Evolutionary conservation across 495 filamentous ascomycete species (phyloP).

Genomic region (Tuber microsphaerosporum): DNA sequence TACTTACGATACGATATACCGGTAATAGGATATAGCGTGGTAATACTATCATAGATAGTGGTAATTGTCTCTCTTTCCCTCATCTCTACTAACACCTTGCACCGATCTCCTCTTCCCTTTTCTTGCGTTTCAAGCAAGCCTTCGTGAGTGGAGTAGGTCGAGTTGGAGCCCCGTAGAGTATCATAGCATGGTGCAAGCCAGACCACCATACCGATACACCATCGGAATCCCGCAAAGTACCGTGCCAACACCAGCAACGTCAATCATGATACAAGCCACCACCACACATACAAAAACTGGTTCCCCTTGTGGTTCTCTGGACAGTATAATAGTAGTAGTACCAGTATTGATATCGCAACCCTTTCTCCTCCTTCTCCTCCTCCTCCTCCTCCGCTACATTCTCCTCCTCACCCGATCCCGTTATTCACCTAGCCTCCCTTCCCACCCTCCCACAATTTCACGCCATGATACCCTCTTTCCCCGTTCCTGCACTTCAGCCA

Average conservation of each 20-base stretch:
- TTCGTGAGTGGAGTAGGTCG: background rate
- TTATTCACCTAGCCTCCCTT: background rate
- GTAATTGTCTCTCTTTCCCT: background rate
- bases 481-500: background rate
- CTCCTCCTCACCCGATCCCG: background rate
- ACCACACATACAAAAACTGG: background rate
- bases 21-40: background rate
- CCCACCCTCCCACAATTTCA: background rate
- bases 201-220: background rate
- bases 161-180: background rate
- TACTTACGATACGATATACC: background rate
- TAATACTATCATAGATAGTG: background rate
- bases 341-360: background rate
- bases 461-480: background rate
- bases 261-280: background rate
- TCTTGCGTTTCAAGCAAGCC: background rate
- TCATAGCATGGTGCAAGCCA: background rate
- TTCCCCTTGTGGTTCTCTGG: background rate
- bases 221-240: conserved; percentile 4
- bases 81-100: background rate
- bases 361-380: background rate
- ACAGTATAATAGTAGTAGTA: background rate
- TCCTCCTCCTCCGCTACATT: background rate
- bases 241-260: background rate
- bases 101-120: conserved; percentile 2